Conservation (phyloP, 1,284 basidiomycete genomes). For the Marasmius fiardii region DNA sequence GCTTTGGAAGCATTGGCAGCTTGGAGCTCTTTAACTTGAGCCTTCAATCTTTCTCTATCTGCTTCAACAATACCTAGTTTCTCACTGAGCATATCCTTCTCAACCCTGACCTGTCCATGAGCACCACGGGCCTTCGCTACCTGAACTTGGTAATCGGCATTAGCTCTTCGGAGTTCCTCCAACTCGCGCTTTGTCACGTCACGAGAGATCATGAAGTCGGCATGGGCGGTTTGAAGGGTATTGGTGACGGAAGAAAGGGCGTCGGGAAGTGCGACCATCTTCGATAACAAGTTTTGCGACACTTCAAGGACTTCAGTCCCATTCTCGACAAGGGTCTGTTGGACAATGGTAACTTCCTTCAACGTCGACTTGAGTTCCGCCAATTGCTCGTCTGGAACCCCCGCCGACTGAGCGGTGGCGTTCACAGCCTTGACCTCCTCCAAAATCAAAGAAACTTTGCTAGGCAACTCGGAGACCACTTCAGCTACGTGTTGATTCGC, state of each 20-base stretch:
- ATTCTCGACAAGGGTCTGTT: slow-evolving; percentile 41
- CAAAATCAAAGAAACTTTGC: slow-evolving; percentile 36
- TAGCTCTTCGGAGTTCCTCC: slow-evolving; percentile 64
- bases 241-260: slow-evolving; percentile 50
- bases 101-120: slow-evolving; percentile 75
- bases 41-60: slow-evolving; percentile 58
- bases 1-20: slow-evolving; percentile 38
- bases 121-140: slow-evolving; percentile 70
- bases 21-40: slow-evolving; percentile 54
- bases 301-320: slow-evolving; percentile 46
- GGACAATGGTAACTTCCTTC: slow-evolving; percentile 38
- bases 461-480: slow-evolving; percentile 40
- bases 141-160: slow-evolving; percentile 66
- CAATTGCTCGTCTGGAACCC: slow-evolving; percentile 24
- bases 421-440: slow-evolving; percentile 35
- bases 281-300: slow-evolving; percentile 49
- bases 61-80: slow-evolving; percentile 55
- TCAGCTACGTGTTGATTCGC: slow-evolving; percentile 31
- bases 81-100: slow-evolving; percentile 69
- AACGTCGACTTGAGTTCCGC: slow-evolving; percentile 42
- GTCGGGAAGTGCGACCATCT: slow-evolving; percentile 56
- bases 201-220: slow-evolving; percentile 55
- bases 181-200: slow-evolving; percentile 56
- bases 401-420: slow-evolving; percentile 17
- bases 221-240: slow-evolving; percentile 55